phyloP scores from a whole-genome alignment of 768 basidiomycete species.

The Lactarius evosmus region DNA sequence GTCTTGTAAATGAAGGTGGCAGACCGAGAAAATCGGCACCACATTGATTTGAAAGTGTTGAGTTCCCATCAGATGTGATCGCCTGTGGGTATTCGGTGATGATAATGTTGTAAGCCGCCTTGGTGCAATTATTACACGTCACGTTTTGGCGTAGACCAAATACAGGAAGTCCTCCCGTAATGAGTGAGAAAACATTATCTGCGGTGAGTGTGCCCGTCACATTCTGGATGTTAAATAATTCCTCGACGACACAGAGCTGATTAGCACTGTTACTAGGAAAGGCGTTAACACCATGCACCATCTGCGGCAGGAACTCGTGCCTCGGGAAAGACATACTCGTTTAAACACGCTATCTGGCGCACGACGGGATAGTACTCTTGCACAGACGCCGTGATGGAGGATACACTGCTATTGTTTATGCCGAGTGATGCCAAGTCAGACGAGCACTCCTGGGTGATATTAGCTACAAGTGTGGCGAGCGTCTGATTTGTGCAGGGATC shows the following conservation, averaged over 20 bases:
- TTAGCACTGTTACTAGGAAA: constrained; percentile 35
- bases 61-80: constrained; percentile 23
- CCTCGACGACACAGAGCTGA: constrained; percentile 57
- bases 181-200: constrained; percentile 5
- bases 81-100: constrained; percentile 29
- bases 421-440: constrained; percentile 37
- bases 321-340: constrained; percentile 50
- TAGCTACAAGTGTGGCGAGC: constrained; percentile 51
- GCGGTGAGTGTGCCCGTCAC: constrained; percentile 20
- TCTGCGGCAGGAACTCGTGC: not conserved
- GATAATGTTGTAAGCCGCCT: constrained; percentile 35
- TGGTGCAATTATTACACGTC: constrained; percentile 37
- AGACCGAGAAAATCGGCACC: constrained; percentile 35
- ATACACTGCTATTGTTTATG: constrained; percentile 21
- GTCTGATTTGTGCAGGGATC: constrained; percentile 58
- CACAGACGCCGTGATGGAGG: constrained; percentile 39
- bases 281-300: constrained; percentile 5
- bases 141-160: constrained; percentile 28
- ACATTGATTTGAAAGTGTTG: constrained; percentile 30
- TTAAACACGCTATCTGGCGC: constrained; percentile 56
- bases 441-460: constrained; percentile 51
- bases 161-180: constrained; percentile 22
- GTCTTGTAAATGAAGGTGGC: constrained; percentile 16
- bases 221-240: constrained; percentile 50
- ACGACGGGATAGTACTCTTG: constrained; percentile 55